Evolutionary conservation across 306 rosid genomes (phyloP).

Genomic region (Vicia sativa): DNA sequence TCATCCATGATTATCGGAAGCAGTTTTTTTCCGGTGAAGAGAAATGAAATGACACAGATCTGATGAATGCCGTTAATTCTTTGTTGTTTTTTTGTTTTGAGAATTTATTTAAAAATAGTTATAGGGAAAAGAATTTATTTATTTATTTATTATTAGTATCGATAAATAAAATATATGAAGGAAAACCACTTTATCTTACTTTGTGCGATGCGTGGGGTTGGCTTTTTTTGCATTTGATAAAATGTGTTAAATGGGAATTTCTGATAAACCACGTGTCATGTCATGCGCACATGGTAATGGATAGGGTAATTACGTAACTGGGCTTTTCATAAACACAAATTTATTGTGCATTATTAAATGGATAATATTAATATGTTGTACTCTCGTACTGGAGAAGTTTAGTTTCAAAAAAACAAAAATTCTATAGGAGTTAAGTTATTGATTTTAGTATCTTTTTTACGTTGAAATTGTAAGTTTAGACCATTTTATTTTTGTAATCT

Average conservation of each 20-base stretch:
- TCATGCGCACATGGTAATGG: neutral
- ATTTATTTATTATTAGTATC: no score
- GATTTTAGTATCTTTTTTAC: no score
- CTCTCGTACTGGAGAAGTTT: no score
- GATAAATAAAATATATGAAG: neutral
- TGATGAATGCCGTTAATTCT: conserved; percentile 42
- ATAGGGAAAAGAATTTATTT: neutral
- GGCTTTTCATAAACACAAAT: neutral
- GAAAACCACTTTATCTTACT: neutral
- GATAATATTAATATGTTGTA: neutral
- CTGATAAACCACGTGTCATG: neutral
- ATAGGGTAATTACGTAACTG: neutral
- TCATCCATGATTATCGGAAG: conserved; percentile 64
- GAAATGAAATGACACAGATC: conserved; percentile 47
- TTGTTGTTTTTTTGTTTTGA: neutral
- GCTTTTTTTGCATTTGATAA: neutral
- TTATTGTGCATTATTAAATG: neutral
- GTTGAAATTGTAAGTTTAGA: no score
- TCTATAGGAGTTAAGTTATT: no score
- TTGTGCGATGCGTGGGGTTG: neutral
- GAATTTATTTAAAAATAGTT: neutral
- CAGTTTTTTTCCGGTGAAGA: neutral
- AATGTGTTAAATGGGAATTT: neutral
- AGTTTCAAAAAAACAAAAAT: no score
- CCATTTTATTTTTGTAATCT: no score